Evolutionary conservation across 208 protist species (phyloP).

Genomic region (Borovskyia barvae): DNA sequence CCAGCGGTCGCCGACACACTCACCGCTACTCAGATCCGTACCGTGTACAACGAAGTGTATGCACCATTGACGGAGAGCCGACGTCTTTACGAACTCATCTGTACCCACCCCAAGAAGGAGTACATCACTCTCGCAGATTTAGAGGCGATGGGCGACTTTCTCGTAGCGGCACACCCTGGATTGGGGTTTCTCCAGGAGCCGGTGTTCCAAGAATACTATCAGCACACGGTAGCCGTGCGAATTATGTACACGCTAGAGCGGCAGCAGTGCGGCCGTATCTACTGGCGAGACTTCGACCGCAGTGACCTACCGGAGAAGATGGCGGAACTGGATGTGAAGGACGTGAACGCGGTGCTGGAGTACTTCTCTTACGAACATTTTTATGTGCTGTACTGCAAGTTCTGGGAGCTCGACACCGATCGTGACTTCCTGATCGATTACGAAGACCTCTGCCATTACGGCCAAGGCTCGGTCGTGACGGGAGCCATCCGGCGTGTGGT

Average conservation of each 20-base stretch:
- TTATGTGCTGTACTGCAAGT: conserved; percentile 99
- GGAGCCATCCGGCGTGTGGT: conserved; percentile 81
- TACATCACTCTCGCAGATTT: conserved; percentile 72
- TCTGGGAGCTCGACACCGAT: conserved; percentile 98
- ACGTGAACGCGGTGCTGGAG: conserved; percentile 85
- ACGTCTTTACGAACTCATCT: conserved; percentile 80
- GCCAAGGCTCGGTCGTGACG: conserved; percentile 62
- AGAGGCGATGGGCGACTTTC: conserved; percentile 57
- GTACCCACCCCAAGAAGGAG: conserved; percentile 32
- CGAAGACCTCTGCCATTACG: conserved; percentile 90
- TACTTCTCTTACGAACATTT: conserved; percentile 99
- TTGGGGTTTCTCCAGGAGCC: conserved; percentile 94
- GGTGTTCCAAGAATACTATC: conserved; percentile 96
- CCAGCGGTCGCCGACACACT: conserved; percentile 28
- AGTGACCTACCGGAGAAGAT: conserved; percentile 86
- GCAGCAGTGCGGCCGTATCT: conserved; percentile 70
- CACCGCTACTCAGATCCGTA: conserved; percentile 50
- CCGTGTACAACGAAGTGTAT: conserved; percentile 59
- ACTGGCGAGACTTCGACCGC: conserved; percentile 81
- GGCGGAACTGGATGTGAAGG: conserved; percentile 72
- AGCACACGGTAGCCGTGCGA: conserved; percentile 93
- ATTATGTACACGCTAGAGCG: conserved; percentile 95
- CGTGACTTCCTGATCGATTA: conserved; percentile 90
- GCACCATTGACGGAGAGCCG: conserved; percentile 54
- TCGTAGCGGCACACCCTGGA: conserved; percentile 88